phyloP scores from a whole-genome alignment of 176 grass and related monocot species.

The Aegilops umbellulata region DNA sequence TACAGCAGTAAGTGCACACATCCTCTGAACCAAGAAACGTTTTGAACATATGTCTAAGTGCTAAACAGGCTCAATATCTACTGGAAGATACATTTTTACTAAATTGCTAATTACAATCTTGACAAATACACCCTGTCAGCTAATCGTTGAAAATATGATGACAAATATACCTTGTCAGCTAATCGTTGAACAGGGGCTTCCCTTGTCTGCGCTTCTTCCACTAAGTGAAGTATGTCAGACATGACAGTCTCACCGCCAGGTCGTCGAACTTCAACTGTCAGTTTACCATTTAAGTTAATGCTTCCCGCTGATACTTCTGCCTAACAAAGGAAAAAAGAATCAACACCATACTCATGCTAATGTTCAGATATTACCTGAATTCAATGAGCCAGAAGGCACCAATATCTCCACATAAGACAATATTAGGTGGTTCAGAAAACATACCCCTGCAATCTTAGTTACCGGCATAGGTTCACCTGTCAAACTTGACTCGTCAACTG shows the following conservation, averaged over 20 bases:
- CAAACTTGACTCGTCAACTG: constrained; percentile 96
- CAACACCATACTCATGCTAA: constrained; percentile 21
- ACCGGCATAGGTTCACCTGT: constrained; percentile 97
- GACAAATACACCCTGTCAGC: constrained; percentile 77
- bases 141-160: constrained; percentile 75
- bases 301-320: constrained; percentile 89
- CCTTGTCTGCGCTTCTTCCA: constrained; percentile 94
- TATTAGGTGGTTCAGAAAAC: constrained; percentile 18
- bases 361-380: neutral
- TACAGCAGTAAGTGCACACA: neutral
- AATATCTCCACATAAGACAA: constrained; percentile 28
- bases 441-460: constrained; percentile 89
- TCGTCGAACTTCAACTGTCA: constrained; percentile 89
- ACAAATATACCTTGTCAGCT: constrained; percentile 79
- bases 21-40: neutral
- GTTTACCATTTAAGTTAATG: constrained; percentile 94
- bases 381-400: constrained; percentile 11
- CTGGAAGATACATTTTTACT: constrained; percentile 10
- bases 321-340: constrained; percentile 44
- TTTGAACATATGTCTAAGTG: neutral
- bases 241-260: constrained; percentile 92
- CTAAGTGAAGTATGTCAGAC: constrained; percentile 90
- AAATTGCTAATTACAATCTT: constrained; percentile 2
- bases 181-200: constrained; percentile 90
- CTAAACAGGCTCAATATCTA: neutral